phyloP scores from a whole-genome alignment of 352 stramenopile genomes.

The Labyrinthula sp. region DNA sequence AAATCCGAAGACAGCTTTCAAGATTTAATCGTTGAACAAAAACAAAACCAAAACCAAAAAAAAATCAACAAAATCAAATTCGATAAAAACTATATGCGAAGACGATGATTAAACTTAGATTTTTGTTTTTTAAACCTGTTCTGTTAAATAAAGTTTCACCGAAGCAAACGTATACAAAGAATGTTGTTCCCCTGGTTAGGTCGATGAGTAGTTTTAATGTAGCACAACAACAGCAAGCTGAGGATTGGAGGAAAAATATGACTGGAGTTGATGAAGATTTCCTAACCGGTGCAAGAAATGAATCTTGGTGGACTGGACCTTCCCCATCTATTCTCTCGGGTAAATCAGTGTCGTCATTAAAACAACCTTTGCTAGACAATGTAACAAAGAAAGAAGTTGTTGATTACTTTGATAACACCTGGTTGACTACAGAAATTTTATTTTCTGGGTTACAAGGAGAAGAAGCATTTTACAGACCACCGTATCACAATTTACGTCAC shows the following conservation, averaged over 20 bases:
- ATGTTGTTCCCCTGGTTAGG: too few species aligned
- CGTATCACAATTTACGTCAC: conserved; percentile 72
- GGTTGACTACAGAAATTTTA: conserved; percentile 70
- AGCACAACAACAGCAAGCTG: conserved; percentile 21
- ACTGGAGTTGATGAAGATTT: conserved; percentile 10
- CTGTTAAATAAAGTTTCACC: too few species aligned
- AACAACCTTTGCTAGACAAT: conserved; percentile 41
- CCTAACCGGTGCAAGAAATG: conserved; percentile 4
- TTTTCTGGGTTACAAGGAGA: conserved; percentile 63
- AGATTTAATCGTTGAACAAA: too few species aligned
- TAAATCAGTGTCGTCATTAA: conserved; percentile 2
- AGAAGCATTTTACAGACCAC: conserved; percentile 42
- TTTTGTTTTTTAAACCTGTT: too few species aligned
- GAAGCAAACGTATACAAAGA: too few species aligned
- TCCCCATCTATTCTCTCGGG: conserved; percentile 1
- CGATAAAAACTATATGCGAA: too few species aligned
- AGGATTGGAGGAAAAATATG: conserved; percentile 17
- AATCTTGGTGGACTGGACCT: conserved; percentile 24
- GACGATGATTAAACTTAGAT: too few species aligned
- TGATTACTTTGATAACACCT: conserved; percentile 83
- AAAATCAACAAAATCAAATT: too few species aligned
- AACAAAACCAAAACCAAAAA: too few species aligned
- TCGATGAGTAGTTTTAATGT: too few species aligned
- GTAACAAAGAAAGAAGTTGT: conserved; percentile 60
- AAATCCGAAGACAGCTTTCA: too few species aligned